Percentiles rank a stretch among this genome's conserved stretches.
phyloP scores from a whole-genome alignment of 2,329 filamentous ascomycete species.

The Xylaria sp. region DNA sequence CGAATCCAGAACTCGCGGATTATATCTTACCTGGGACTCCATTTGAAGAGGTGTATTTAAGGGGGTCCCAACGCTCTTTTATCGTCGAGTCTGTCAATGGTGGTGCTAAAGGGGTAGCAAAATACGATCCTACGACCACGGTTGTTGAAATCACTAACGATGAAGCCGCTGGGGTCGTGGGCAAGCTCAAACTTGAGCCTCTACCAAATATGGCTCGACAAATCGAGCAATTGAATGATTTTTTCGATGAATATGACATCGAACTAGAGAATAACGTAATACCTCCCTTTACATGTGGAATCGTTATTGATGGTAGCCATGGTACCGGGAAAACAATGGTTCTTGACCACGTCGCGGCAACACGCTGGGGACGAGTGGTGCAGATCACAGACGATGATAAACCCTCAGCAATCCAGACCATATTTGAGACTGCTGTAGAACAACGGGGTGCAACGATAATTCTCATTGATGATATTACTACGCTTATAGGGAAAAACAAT shows the following conservation, averaged over 20 bases:
- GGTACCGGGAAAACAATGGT: conserved; percentile 88
- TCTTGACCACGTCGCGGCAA: conserved; percentile 72
- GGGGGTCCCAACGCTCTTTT: conserved; percentile 70
- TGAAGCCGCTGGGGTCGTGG: conserved; percentile 45
- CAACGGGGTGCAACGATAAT: conserved; percentile 78
- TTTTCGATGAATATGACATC: conserved; percentile 67
- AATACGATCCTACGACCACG: conserved; percentile 55
- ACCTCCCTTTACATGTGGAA: conserved; percentile 61
- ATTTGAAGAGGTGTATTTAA: conserved; percentile 71
- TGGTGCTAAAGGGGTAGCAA: conserved; percentile 57
- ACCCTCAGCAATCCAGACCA: conserved; percentile 69
- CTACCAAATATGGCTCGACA: conserved; percentile 77
- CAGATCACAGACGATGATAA: conserved; percentile 68
- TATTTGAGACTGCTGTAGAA: conserved; percentile 75
- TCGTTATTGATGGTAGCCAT: conserved; percentile 82
- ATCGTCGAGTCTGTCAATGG: conserved; percentile 67
- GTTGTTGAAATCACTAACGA: conserved; percentile 54
- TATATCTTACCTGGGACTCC: conserved; percentile 75
- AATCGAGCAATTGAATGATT: conserved; percentile 72
- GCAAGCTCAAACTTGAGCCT: conserved; percentile 60
- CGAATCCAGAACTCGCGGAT: conserved; percentile 67
- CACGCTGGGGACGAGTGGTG: conserved; percentile 77
- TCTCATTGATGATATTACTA: conserved; percentile 81
- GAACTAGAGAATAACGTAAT: conserved; percentile 51
- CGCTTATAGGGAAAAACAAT: conserved; percentile 71